Evolutionary conservation across 208 protist species (phyloP).

Genomic region (Acanthamoeba culbertsoni): DNA sequence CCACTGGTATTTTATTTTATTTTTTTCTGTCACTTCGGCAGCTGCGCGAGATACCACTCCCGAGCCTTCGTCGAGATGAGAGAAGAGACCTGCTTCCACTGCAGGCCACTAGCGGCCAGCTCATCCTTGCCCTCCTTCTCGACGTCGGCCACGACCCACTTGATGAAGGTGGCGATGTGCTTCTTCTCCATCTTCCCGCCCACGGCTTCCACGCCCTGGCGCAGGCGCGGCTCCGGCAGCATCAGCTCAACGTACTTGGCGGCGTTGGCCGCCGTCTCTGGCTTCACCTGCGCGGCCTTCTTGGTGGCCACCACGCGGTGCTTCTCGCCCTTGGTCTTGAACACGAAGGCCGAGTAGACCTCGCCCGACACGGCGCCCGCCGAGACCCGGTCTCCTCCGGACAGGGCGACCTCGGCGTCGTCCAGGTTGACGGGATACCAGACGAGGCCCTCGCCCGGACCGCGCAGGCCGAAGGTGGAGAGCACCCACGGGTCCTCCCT

Average conservation of each 20-base stretch:
- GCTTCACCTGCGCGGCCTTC: constrained; percentile 36
- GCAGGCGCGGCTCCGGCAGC: constrained; percentile 1
- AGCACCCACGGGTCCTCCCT: constrained; percentile 13
- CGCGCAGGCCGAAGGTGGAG: neutral
- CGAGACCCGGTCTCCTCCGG: neutral
- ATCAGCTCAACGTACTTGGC: constrained; percentile 36
- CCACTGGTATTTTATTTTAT: too few species aligned
- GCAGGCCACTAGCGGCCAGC: constrained; percentile 9
- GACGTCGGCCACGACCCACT: constrained; percentile 23
- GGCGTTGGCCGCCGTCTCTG: neutral
- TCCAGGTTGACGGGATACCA: constrained; percentile 33
- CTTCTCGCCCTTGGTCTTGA: constrained; percentile 53
- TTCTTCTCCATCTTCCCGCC: constrained; percentile 17
- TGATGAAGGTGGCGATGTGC: constrained; percentile 41
- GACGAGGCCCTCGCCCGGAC: constrained; percentile 37
- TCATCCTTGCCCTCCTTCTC: constrained; percentile 51
- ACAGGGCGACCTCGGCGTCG: neutral
- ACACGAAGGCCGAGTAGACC: constrained; percentile 24
- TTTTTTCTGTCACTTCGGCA: too few species aligned
- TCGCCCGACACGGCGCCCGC: neutral
- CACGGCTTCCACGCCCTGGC: neutral
- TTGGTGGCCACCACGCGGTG: constrained; percentile 19
- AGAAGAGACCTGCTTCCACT: constrained; percentile 3
- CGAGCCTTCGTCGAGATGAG: neutral
- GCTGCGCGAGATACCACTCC: constrained; percentile 36